Base-by-base conservation (phyloP, 345 rosid species). In the Balakata baccata region DNA sequence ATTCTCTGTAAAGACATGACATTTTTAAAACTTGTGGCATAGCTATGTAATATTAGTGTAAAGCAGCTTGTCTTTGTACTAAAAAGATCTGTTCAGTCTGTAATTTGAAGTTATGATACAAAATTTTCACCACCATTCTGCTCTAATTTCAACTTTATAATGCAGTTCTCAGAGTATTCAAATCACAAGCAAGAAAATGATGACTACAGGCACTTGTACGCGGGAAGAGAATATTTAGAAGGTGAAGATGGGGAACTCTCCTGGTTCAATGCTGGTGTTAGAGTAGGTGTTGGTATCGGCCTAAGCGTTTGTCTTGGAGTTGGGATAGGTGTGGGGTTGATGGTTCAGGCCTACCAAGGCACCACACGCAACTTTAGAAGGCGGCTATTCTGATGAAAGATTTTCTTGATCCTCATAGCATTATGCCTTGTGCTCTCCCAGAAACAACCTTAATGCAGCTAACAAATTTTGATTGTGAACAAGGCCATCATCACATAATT, bases 101-200 rank as follows among this genome's bases (percentile, higher is more conserved):
- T 17, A 53, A 51, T 13, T 56, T 10, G 0, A 2, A 45, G 34
- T 46, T 25, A 29, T 51, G 8, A 41, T 22, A 3, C 13, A 11
- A 58, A 53, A 57, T 10, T 68, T 58, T 29, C 5, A 46, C 38
- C 13, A 66, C 22, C 5, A 62, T 78, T 72, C 71, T 81, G 68
- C 53, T 72, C 54, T 56, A 37, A 52, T 75, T 7, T 51, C 49
- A 56, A 47, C 45, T 70, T 11, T 43, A 58, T n/a, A 49, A 46
- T 66, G 81, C 89, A 85, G 88, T 64, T 78, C 57, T 65, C 69
- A 59, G 91, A 84, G 20, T 83, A 84, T 83, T 70, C 70, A 13
- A 71, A 79, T 52, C 68, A 73, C 68, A 85, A 85, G 81, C 75
- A 84, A 10, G 97, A 89, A 71, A 73, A 76, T 39, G 79, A 67